Conservation (phyloP, 202 grass and related monocot species). For the Schoenoplectus tabernaemontani region DNA sequence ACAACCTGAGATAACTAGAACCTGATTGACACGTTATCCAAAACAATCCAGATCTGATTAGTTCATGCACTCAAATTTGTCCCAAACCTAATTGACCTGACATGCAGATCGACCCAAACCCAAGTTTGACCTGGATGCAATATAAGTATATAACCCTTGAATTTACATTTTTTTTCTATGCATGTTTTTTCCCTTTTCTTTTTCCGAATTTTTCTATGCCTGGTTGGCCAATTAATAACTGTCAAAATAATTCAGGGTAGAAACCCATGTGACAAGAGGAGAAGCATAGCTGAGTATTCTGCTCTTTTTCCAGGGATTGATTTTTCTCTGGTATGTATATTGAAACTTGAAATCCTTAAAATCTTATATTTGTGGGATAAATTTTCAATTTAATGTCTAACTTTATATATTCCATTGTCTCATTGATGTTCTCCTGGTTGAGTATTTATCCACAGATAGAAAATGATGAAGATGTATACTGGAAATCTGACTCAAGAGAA, state of each 20-base stretch:
- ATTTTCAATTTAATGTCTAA: background rate
- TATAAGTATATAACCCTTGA: background rate
- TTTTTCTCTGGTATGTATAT: constrained; percentile 61
- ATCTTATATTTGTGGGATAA: background rate
- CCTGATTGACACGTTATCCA: background rate
- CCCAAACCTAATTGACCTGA: background rate
- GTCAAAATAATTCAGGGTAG: constrained; percentile 32
- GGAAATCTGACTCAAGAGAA: constrained; percentile 70
- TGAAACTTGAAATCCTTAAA: background rate
- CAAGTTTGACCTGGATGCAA: background rate
- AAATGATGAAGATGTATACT: constrained; percentile 81
- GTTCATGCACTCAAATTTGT: no score
- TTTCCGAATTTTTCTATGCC: no score
- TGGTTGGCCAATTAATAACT: background rate
- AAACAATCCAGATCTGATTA: background rate
- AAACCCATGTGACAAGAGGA: constrained; percentile 81
- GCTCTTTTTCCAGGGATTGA: constrained; percentile 76
- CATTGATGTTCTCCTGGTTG: background rate
- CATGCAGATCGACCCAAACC: background rate
- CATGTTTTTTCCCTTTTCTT: background rate
- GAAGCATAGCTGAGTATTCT: constrained; percentile 60
- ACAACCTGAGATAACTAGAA: background rate
- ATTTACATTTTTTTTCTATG: background rate
- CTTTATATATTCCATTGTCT: background rate
- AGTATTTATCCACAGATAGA: constrained; percentile 44